Conservation (phyloP, 169 alveolate species). For the Babesia bovis region DNA sequence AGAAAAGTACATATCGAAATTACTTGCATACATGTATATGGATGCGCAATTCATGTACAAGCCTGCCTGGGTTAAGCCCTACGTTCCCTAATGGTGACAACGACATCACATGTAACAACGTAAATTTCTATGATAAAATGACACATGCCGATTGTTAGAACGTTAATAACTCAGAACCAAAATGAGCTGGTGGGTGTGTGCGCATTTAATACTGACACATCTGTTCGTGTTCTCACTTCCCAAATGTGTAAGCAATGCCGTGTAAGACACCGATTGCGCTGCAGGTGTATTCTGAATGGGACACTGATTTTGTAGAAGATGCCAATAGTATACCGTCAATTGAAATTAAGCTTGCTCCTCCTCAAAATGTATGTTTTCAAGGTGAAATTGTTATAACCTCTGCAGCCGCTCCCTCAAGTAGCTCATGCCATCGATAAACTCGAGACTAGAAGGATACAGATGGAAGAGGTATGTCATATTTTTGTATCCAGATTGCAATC, state of each 20-base stretch:
- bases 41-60: constrained; percentile 52
- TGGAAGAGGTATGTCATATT: constrained; percentile 75
- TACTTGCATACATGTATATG: constrained; percentile 39
- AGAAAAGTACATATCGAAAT: constrained; percentile 21
- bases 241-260: constrained; percentile 7
- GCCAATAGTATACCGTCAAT: constrained; percentile 78
- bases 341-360: constrained; percentile 78
- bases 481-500: too few relatives aligned
- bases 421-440: constrained; percentile 65
- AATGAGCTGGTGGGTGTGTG: constrained; percentile 22
- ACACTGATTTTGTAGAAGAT: constrained; percentile 49
- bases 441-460: constrained; percentile 68
- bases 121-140: background rate
- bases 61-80: constrained; percentile 42
- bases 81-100: background rate
- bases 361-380: constrained; percentile 66
- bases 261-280: background rate
- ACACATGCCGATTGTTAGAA: too few relatives aligned
- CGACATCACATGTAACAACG: constrained; percentile 16
- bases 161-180: background rate
- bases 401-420: constrained; percentile 80
- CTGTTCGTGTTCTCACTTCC: background rate
- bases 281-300: constrained; percentile 48
- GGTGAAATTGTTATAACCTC: background rate
- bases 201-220: background rate